These are phyloP conservation scores for Thermothelomyces thermophilus DNA, from an alignment of 2,329 filamentous ascomycete species.

Conservation along the genomic window DNA sequence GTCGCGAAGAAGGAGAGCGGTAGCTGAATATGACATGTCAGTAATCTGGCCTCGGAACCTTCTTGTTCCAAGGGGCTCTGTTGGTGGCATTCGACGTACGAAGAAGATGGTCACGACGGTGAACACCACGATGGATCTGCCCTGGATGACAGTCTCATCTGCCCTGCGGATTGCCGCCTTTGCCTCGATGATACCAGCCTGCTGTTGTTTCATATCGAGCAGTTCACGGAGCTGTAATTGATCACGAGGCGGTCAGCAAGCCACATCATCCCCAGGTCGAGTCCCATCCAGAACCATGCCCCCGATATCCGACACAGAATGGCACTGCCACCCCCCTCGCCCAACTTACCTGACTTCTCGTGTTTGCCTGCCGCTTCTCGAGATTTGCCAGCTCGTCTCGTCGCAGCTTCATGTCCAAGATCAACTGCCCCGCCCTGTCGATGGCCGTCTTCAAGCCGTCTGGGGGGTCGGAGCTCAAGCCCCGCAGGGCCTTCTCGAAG, in stretches of 20 bases:
- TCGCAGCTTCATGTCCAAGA: conserved; percentile 22
- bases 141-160: conserved; percentile 29
- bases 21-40: conserved; percentile 23
- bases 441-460: conserved; percentile 8
- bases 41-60: too few relatives aligned
- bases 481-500: conserved; percentile 21
- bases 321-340: too few relatives aligned
- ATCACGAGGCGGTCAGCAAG: not conserved
- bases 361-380: conserved; percentile 26
- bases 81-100: too few relatives aligned
- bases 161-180: conserved; percentile 27
- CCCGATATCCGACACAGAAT: accelerated
- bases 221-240: conserved; percentile 25
- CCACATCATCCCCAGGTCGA: too few relatives aligned
- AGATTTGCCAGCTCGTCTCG: conserved; percentile 25
- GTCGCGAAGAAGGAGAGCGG: conserved; percentile 34
- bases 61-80: too few relatives aligned
- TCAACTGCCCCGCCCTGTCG: conserved; percentile 12
- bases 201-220: conserved; percentile 31
- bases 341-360: conserved; percentile 23
- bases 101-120: conserved; percentile 33
- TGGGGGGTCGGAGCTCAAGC: conserved; percentile 8
- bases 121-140: conserved; percentile 30
- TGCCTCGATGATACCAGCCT: conserved; percentile 31
- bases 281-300: not conserved